Evolutionary conservation across 176 grass and related monocot species (phyloP).

Genomic region (Raddia distichophylla): DNA sequence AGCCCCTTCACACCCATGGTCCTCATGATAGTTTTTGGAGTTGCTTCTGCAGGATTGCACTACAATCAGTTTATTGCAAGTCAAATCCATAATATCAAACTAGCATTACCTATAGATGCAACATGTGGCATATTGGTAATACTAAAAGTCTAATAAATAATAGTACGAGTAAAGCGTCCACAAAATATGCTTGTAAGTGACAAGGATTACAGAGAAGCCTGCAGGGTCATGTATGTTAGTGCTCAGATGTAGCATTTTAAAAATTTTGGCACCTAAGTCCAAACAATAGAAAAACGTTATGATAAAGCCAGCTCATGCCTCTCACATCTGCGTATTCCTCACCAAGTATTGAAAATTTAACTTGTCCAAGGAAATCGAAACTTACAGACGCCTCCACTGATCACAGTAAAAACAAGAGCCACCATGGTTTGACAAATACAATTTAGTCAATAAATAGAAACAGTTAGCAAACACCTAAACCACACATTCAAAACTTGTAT

Average conservation of each 20-base stretch:
- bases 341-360: background rate
- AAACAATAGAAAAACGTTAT: background rate
- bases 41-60: conserved; percentile 59
- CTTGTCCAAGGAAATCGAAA: background rate
- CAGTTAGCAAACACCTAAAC: conserved; percentile 5
- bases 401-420: background rate
- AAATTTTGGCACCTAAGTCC: background rate
- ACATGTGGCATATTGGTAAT: background rate
- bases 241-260: background rate
- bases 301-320: background rate
- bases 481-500: background rate
- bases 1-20: conserved; percentile 90
- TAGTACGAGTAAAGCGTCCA: background rate
- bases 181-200: background rate
- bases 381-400: background rate
- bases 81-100: conserved; percentile 1
- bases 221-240: background rate
- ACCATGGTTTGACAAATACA: background rate
- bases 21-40: conserved; percentile 78
- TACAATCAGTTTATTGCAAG: conserved; percentile 14
- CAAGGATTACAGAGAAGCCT: background rate
- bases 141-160: background rate
- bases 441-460: background rate
- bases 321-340: background rate
- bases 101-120: conserved; percentile 9